Evolutionary conservation across 331 rosid genomes (phyloP), one percentile per base, ranked within the genome.

Genomic region (Dryas integrifolia): DNA sequence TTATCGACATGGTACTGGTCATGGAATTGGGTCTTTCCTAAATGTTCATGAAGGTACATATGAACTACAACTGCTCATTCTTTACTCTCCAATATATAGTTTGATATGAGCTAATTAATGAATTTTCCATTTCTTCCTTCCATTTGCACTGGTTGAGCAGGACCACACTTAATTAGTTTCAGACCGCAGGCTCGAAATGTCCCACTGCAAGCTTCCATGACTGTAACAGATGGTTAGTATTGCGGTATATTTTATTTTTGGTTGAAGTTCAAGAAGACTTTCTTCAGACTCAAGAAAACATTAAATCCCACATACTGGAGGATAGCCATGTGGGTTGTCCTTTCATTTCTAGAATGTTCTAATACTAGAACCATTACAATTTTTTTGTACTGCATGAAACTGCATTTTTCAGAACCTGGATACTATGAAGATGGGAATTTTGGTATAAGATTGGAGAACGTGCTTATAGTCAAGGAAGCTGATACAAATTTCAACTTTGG

Each of bases 1-100:
- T 88, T 95, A 89, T 81, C 96, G 96, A 72, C 99, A 92, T 80
- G 99, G 99, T 74, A 95, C 99, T 74, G 99, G 99, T 66, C 99
- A 95, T 85, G 99, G 99, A 58, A 82, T 95, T 82, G 99, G 99
- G 49, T 95, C 99, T 70, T 95, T 85, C 84, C 92, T 95, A 58
- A 92, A 90, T 84, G 99, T 95, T 80, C 99, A 92, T 69, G 99
- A 95, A 92, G 99, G 99, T 86, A 85, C 51, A 45, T 66, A 39
- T 44, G 72, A 79, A 77, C 11, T 45, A 35, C 39, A 68, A 64
- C 62, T 77, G 51, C 68, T 80, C 74, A 26, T 51, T 14, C 80
- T 24, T 72, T 63, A 48, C 76, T 13, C 48, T 77, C 69, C 18
- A 68, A 4, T 78, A 26, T 59, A 64, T 21, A 43, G 24, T 53